Conservation (phyloP, 164 flowering plant genomes). For the Tetrastigma voinierianum region DNA sequence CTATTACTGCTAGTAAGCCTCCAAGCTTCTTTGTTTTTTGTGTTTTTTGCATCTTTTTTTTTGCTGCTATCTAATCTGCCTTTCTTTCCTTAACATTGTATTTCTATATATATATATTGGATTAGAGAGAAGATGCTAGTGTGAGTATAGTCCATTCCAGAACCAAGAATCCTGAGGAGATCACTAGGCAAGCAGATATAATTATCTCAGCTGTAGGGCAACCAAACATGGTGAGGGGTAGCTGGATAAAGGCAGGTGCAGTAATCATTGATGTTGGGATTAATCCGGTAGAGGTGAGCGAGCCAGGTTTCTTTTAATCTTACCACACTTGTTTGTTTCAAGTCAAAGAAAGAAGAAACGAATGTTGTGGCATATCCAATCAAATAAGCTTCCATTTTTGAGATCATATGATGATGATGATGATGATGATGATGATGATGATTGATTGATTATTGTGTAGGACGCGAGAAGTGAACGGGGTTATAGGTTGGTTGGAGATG, state of each 20-base stretch:
- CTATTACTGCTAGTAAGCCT: slow-evolving; percentile 66
- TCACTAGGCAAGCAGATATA: slow-evolving; percentile 84
- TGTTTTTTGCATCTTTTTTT: not conserved
- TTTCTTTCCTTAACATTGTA: not conserved
- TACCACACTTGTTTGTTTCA: not conserved
- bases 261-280: slow-evolving; percentile 95
- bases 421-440: no score
- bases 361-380: not conserved
- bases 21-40: not conserved
- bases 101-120: slow-evolving; percentile 14
- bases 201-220: slow-evolving; percentile 84
- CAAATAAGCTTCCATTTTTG: not conserved
- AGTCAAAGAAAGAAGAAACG: not conserved
- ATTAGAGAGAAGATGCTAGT: slow-evolving; percentile 97
- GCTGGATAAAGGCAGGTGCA: slow-evolving; percentile 97
- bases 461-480: slow-evolving; percentile 75
- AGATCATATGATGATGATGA: no score
- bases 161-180: slow-evolving; percentile 79
- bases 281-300: slow-evolving; percentile 81
- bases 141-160: slow-evolving; percentile 79
- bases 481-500: slow-evolving; percentile 88
- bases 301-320: no score
- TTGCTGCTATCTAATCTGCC: not conserved
- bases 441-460: no score
- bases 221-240: slow-evolving; percentile 85